Conservation (phyloP, 495 filamentous ascomycete genomes). For the Bathelium albidoporum region DNA sequence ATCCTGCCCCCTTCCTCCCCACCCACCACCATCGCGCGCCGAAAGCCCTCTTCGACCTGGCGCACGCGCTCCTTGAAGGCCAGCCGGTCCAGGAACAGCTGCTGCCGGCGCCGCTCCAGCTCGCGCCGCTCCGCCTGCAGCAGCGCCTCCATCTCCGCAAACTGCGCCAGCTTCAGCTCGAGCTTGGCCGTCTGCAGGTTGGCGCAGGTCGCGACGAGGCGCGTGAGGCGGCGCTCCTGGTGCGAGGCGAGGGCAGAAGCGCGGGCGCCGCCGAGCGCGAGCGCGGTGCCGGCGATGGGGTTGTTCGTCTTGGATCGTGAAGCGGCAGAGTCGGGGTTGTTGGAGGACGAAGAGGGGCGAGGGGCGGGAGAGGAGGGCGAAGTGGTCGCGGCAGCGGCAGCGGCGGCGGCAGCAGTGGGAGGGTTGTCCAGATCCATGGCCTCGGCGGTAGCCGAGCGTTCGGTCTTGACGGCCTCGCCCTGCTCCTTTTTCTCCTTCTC, state of each 20-base stretch:
- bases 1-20: constrained; percentile 3
- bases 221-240: constrained; percentile 91
- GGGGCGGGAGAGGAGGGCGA: constrained; percentile 22
- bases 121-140: constrained; percentile 87
- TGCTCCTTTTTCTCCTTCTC: constrained; percentile 35
- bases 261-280: constrained; percentile 76
- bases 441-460: constrained; percentile 35
- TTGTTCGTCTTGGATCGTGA: constrained; percentile 10
- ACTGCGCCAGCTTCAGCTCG: constrained; percentile 67
- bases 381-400: no score
- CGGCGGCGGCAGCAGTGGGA: constrained; percentile 5
- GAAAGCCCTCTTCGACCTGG: constrained; percentile 67
- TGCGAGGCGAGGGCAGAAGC: constrained; percentile 82
- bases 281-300: constrained; percentile 61
- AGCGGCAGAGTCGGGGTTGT: not conserved
- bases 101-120: constrained; percentile 78
- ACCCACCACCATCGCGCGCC: constrained; percentile 28
- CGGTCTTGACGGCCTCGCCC: constrained; percentile 17
- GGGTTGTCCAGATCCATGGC: constrained; percentile 56
- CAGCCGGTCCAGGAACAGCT: constrained; percentile 85
- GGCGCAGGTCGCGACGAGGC: constrained; percentile 74
- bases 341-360: constrained; percentile 6
- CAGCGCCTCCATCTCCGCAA: constrained; percentile 88
- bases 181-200: constrained; percentile 45
- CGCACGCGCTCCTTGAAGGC: constrained; percentile 78